Base-by-base conservation (phyloP, 176 grass and related monocot genomes). In the Ensete glaucum region DNA sequence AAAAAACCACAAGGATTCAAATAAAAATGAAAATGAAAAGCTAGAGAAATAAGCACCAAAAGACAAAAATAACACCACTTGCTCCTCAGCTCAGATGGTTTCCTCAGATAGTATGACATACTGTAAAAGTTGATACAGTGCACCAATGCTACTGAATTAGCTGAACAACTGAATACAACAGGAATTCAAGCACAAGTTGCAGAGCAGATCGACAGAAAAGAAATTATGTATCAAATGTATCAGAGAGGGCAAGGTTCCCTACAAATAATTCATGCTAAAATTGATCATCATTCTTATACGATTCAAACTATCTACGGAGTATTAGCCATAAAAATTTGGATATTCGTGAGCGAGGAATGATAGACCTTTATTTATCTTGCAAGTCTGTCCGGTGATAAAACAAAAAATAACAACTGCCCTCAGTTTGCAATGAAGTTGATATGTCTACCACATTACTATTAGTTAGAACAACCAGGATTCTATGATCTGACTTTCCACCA, bases 251-350 rank as follows among this genome's bases (percentile, higher is more conserved):
- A 73, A 1, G 22, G n/a, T 73, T 16, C 51, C 71, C 13, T 53
- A 73, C 50, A 54, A 54, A 73, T 5, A 73, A 73, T 73, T 25
- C 50, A 54, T 21, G 50, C 51, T 73, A 73, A 73, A 73, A 73
- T 73, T 73, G 71, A 73, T 73, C 22, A 55, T 54, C 55, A 15
- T 24, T 73, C 50, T 51, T 73, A 54, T 54, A 23, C 71, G 24
- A 73, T 55, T 73, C 50, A 8, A 73, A 73, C 71, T 14, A 56
- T 73, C 29, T 54, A 73, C 24, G 16, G 71, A 72, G 50, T 73
- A 54, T 73, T 73, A 55, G 49, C 50, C 50, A 51, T 73, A 3
- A 54, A 73, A 73, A 73, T 54, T 54, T 73, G 14, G 52, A 73
- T 52, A 23, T 73, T 73, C 25, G 16, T 72, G 52, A 10, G 52